Base-by-base conservation (phyloP, 2,329 filamentous ascomycete species). In the Calonectria fujianensis region DNA sequence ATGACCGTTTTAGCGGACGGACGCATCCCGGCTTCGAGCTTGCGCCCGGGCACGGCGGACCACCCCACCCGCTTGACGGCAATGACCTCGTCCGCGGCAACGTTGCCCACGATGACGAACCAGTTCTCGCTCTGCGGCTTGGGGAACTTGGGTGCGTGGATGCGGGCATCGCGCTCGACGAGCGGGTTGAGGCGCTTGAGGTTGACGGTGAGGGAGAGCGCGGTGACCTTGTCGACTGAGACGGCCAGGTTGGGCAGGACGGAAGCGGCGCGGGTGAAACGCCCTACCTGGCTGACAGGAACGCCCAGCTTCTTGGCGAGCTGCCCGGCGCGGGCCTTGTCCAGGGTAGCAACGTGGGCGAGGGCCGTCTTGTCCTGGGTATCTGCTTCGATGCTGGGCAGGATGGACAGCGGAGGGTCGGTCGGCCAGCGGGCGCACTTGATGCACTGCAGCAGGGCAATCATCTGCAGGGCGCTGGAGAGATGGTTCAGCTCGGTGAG, bases 51-150 rank as follows among this genome's bases (percentile, higher is more conserved):
- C 37, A 70, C 73, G 45, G 82, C 73, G 69, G 79, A 83, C 96
- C 97, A 98, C 2, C 93, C 93, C 0, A 97, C 91, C 37, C 97
- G 89, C 89, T 98, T 98, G 76, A 99, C 88, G 3, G 94, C 96
- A 5, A 98, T 85, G 50, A 98, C 89, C 79, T 98, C 95, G 74
- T 96, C 95, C 9, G 86, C 90, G 0, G 87, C 87, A 3, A 90
- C 81, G 79, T 94, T 92, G 9, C 92, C 93, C 0, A 98, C 90
- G 29, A 98, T 83, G 18, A 97, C 91, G 84, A 99, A 98, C 91
- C 93, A 98, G 0, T 96, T 96, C 82, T 99, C 97, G 0, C 93
- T 97, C 85, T 99, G 97, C 20, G 96, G 93, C 85, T 99, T 99
- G 1, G 96, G 96, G 86, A 98, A 98, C 29, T 91, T 90, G 3